These are phyloP conservation scores for Chaetomiaceae sp. DNA, from an alignment of 2,329 filamentous ascomycete genomes.

Conservation along the genomic window DNA sequence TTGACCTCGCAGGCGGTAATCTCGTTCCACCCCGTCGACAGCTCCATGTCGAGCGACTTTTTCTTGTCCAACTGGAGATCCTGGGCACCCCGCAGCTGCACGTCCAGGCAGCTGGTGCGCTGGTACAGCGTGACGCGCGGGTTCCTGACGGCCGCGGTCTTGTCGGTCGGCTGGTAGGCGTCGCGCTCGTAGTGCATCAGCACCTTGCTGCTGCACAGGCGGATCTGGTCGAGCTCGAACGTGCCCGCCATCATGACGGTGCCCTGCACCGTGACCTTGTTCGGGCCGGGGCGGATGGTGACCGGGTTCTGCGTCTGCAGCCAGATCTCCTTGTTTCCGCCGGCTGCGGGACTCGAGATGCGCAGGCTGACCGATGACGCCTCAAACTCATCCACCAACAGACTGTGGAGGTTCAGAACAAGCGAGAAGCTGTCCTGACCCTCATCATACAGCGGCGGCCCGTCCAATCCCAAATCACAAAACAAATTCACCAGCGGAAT, in stretches of 20 bases:
- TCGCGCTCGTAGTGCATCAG: constrained; percentile 62
- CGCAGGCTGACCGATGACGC: constrained; percentile 62
- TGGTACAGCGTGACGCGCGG: constrained; percentile 71
- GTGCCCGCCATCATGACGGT: constrained; percentile 62
- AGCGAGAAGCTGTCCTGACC: constrained; percentile 72
- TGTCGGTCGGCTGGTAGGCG: constrained; percentile 42
- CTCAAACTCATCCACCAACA: constrained; percentile 66
- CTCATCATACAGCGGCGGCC: constrained; percentile 63
- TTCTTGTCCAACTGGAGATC: constrained; percentile 75
- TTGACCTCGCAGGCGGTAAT: constrained; percentile 56
- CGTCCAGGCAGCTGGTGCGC: constrained; percentile 61
- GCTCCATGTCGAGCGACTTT: constrained; percentile 69
- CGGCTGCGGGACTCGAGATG: constrained; percentile 52
- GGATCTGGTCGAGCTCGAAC: constrained; percentile 70
- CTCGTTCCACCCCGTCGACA: constrained; percentile 71
- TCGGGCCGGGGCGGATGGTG: constrained; percentile 52
- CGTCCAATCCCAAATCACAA: constrained; percentile 61
- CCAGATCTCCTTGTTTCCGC: constrained; percentile 56
- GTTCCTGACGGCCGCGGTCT: constrained; percentile 47
- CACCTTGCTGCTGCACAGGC: constrained; percentile 60
- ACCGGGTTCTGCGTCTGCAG: constrained; percentile 33
- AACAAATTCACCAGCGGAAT: constrained; percentile 73
- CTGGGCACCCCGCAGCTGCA: constrained; percentile 61
- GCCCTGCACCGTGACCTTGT: constrained; percentile 41
- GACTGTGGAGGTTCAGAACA: constrained; percentile 62